These are phyloP conservation scores for Dipsacomyces acuminosporus DNA, from an alignment of 371 early-diverging fungal species.

Conservation along the genomic window DNA sequence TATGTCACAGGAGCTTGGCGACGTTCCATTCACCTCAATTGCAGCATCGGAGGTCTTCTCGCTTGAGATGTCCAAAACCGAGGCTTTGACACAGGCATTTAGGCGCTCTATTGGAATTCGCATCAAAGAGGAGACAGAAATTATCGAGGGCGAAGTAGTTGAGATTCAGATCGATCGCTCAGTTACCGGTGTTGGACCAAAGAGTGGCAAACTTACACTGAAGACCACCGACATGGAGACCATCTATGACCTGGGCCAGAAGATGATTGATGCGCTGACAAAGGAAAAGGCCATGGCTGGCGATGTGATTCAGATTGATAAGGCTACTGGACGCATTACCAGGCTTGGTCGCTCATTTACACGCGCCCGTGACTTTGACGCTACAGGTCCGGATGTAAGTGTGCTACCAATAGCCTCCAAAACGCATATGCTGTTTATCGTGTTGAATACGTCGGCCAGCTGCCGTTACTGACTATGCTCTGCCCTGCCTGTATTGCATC, in stretches of 20 bases:
- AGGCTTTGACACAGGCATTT: conserved; percentile 97
- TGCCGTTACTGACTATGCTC: no score
- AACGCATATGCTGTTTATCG: no score
- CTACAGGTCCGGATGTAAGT: conserved; percentile 86
- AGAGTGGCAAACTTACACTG: conserved; percentile 94
- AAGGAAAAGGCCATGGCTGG: conserved; percentile 97
- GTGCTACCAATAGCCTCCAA: no score
- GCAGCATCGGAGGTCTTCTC: conserved; percentile 98
- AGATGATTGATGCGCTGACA: conserved; percentile 96
- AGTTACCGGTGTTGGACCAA: conserved; percentile 81
- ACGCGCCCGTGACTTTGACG: conserved; percentile 94
- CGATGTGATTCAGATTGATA: conserved; percentile 98
- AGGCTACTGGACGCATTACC: conserved; percentile 97
- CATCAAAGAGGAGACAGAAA: conserved; percentile 96
- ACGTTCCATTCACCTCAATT: conserved; percentile 95
- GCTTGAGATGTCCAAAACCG: conserved; percentile 97
- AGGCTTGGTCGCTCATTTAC: conserved; percentile 93
- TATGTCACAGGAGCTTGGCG: conserved; percentile 78
- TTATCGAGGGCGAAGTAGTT: conserved; percentile 99
- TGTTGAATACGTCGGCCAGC: no score
- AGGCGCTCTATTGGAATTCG: conserved; percentile 95
- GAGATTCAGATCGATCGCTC: conserved; percentile 95
- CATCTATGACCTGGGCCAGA: conserved; percentile 96
- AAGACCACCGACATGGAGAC: conserved; percentile 99
- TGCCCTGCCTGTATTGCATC: no score